Conservation (phyloP, 2,329 filamentous ascomycete species). For the Hortaea werneckii region DNA sequence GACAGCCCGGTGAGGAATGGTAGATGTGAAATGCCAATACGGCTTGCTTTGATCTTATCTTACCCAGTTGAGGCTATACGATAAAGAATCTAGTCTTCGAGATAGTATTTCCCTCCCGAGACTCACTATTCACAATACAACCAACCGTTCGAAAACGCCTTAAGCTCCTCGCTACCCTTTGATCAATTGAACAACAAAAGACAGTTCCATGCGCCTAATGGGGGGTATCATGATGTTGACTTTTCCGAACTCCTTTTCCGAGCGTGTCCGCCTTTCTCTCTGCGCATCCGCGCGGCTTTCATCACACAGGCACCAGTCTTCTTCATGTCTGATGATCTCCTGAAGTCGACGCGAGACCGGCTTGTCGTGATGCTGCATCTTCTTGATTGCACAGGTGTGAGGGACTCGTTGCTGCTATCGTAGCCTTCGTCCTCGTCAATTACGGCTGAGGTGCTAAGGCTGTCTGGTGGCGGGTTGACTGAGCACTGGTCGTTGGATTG, state of each 20-base stretch:
- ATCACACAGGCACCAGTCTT: conserved; percentile 15
- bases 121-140: no score
- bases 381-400: conserved; percentile 9
- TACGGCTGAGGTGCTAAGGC: background rate
- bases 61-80: no score
- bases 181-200: background rate
- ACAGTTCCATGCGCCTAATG: background rate
- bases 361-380: conserved; percentile 12
- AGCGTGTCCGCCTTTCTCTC: conserved; percentile 11
- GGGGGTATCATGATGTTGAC: conserved; percentile 2
- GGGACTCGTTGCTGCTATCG: conserved; percentile 5
- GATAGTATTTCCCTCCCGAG: no score
- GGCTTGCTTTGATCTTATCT: no score
- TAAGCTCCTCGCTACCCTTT: background rate
- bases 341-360: conserved; percentile 7
- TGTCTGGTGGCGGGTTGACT: conserved; percentile 9
- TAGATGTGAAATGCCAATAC: no score
- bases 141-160: background rate
- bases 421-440: conserved; percentile 19
- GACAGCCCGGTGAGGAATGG: no score
- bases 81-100: no score
- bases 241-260: conserved; percentile 12
- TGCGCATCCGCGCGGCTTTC: conserved; percentile 13
- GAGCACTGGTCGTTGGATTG: conserved; percentile 32
- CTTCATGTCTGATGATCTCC: conserved; percentile 16